These are phyloP conservation scores for Aspergillus quadrilineatus DNA, from an alignment of 2,329 filamentous ascomycete genomes.

Conservation along the genomic window DNA sequence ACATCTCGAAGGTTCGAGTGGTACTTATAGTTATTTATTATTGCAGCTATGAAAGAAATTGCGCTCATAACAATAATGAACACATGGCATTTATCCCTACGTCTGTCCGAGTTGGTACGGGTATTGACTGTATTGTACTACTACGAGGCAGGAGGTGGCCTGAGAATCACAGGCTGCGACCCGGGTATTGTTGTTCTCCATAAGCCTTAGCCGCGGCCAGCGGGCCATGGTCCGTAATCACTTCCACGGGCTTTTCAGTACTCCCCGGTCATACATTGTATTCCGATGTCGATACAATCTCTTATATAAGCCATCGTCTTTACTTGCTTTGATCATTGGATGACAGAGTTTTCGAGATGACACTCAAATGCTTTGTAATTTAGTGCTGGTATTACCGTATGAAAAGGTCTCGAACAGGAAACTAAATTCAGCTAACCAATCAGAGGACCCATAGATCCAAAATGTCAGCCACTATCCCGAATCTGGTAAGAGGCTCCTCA, in stretches of 20 bases:
- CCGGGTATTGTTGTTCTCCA: background rate
- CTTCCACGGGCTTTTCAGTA: too few species aligned
- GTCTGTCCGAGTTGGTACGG: too few species aligned
- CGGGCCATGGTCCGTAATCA: background rate
- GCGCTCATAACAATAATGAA: background rate
- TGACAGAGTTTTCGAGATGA: too few species aligned
- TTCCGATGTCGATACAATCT: too few species aligned
- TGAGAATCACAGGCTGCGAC: background rate
- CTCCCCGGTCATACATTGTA: too few species aligned
- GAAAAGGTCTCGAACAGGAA: background rate
- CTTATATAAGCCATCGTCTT: too few species aligned
- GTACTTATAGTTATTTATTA: background rate
- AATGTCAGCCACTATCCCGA: background rate
- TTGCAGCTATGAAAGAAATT: background rate
- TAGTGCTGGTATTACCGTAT: background rate
- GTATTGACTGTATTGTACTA: background rate
- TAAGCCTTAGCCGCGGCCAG: slow-evolving; percentile 11
- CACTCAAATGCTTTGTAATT: background rate
- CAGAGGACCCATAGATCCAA: background rate
- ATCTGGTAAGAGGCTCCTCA: background rate
- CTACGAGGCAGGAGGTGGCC: background rate
- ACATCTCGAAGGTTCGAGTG: slow-evolving; percentile 3
- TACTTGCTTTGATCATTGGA: too few species aligned
- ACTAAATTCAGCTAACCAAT: background rate
- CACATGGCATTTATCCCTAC: background rate